Evolutionary conservation across 2,329 filamentous ascomycete species (phyloP), one percentile per base, ranked within the genome.

Genomic region (Calonectria pteridis): DNA sequence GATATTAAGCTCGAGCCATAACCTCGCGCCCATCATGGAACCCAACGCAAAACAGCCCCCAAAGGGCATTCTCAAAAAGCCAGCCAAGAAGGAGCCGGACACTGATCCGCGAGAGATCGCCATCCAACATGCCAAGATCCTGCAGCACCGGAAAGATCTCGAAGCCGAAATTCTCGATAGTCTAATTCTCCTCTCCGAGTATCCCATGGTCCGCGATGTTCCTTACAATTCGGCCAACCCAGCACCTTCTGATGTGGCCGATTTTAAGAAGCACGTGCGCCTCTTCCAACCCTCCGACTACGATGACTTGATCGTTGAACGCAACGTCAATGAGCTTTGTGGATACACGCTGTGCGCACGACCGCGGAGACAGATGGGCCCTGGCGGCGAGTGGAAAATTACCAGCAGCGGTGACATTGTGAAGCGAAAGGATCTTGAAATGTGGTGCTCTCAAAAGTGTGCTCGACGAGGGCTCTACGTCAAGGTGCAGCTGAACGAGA

Each of bases 201-300:
- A 89, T 23, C 90, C 91, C 0, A 82, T 83, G 31, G 80, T 81
- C 37, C 83, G 82, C 55, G 71, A 76, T 14, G 71, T 84, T 13
- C 58, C 76, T 6, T 75, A 84, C 73, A 83, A 83, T 18, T 82
- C 93, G 11, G 85, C 89, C 2, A 84, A 83, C 83, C 83, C 89
- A 74, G 88, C 91, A 9, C 80, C 89, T 1, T 83, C 89, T 37
- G 95, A 98, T 82, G 89, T 89, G 1, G 82, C 85, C 49, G 86
- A 86, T 68, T 95, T 98, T 85, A 92, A 93, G 78, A 81, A 87
- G 4, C 89, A 91, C 43, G 86, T 98, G 29, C 86, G 89, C 13
- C 88, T 91, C 53, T 98, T 98, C 85, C 94, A 96, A 82, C 95
- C 96, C 0, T 89, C 90, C 67, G 96, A 99, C 86, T 98, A 97